These are phyloP conservation scores for Hypocrella siamensis DNA, from an alignment of 2,329 filamentous ascomycete genomes.

Conservation along the genomic window DNA sequence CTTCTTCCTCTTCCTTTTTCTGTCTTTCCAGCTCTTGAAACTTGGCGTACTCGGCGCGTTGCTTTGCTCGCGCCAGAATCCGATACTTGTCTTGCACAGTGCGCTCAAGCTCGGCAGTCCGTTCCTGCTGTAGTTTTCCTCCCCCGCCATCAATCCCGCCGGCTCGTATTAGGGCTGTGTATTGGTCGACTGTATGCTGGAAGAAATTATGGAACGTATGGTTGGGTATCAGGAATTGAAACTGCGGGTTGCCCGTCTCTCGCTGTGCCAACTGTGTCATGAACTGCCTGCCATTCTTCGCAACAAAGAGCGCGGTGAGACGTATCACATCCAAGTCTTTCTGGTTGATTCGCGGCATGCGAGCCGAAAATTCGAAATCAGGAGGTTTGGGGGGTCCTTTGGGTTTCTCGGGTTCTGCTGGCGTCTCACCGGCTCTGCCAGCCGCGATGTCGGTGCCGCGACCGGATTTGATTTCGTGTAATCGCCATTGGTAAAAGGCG, in stretches of 20 bases:
- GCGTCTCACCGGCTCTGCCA: slow-evolving; percentile 52
- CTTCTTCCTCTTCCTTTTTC: slow-evolving; percentile 76
- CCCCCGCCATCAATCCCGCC: slow-evolving; percentile 50
- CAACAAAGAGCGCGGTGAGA: slow-evolving; percentile 79
- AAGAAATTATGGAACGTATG: slow-evolving; percentile 97
- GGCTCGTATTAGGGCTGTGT: slow-evolving; percentile 60
- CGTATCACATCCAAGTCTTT: slow-evolving; percentile 66
- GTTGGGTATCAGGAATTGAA: slow-evolving; percentile 88
- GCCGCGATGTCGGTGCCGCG: slow-evolving; percentile 66
- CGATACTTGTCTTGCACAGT: slow-evolving; percentile 70
- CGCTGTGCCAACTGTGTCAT: slow-evolving; percentile 81
- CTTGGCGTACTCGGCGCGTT: slow-evolving; percentile 76
- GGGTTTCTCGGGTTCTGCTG: slow-evolving; percentile 42
- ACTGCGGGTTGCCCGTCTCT: slow-evolving; percentile 83
- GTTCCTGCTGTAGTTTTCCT: slow-evolving; percentile 55
- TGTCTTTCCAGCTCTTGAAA: slow-evolving; percentile 73
- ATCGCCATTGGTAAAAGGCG: slow-evolving; percentile 79
- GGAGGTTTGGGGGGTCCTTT: slow-evolving; percentile 73
- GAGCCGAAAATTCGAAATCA: slow-evolving; percentile 83
- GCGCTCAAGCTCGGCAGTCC: slow-evolving; percentile 54
- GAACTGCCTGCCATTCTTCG: slow-evolving; percentile 82
- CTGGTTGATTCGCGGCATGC: slow-evolving; percentile 94
- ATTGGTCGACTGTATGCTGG: slow-evolving; percentile 82
- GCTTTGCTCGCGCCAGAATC: slow-evolving; percentile 64
- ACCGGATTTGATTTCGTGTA: slow-evolving; percentile 72